phyloP scores from a whole-genome alignment of 139 green algal genomes.

The Chlorella sp. region DNA sequence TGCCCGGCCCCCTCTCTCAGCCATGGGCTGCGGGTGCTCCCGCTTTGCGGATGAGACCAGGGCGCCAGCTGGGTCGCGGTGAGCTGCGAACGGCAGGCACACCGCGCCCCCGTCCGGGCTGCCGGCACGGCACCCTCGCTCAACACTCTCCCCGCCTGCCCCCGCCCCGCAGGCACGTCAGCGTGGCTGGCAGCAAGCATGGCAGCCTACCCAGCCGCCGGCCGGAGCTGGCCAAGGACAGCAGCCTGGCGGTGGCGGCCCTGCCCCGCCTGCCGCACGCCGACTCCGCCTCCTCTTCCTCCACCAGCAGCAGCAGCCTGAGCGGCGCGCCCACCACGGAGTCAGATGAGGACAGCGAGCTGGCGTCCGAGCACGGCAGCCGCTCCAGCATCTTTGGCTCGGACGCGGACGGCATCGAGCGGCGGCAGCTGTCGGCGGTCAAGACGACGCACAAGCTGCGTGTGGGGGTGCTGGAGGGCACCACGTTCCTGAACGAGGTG shows the following conservation, averaged over 20 bases:
- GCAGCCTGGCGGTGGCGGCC: constrained; percentile 8
- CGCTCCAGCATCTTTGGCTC: too few species aligned
- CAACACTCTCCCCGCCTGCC: too few species aligned
- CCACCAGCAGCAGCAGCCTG: too few species aligned
- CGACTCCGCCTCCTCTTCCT: background rate
- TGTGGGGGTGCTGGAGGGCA: constrained; percentile 49
- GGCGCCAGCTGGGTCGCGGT: too few species aligned
- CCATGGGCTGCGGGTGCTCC: too few species aligned
- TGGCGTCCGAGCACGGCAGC: background rate
- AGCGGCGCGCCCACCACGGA: too few species aligned
- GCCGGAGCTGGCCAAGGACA: background rate
- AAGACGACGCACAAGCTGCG: constrained; percentile 42
- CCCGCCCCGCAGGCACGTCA: background rate
- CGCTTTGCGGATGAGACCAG: too few species aligned
- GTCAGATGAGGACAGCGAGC: too few species aligned
- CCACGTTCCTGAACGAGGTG: constrained; percentile 33
- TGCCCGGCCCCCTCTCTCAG: too few species aligned
- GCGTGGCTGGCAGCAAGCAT: background rate
- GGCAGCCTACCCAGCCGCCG: background rate
- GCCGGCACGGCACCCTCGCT: too few species aligned
- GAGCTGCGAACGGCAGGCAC: too few species aligned
- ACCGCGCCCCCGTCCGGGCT: too few species aligned
- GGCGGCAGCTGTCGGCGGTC: background rate
- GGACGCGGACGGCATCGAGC: background rate
- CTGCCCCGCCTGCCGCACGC: background rate